Evolutionary conservation across 2,329 filamentous ascomycete genomes (phyloP), one percentile per base, ranked within the genome.

Genomic region (Beauveria caledonica): DNA sequence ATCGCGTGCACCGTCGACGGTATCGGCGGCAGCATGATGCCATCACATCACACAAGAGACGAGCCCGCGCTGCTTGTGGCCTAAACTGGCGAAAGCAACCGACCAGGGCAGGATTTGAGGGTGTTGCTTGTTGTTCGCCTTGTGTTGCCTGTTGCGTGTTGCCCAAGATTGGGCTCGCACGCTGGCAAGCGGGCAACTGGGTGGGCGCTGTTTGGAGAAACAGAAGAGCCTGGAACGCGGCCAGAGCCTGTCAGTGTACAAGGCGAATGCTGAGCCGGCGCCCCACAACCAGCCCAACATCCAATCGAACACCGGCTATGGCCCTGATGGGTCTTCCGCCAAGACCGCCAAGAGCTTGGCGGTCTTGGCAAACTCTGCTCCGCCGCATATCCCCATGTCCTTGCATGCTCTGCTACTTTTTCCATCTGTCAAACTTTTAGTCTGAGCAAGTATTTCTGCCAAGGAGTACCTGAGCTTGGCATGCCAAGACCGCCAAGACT

Each of bases 311-410:
- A 60, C 62, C 49, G 60, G 33, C 6, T 36, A 36, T 15, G 33
- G 33, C 13, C 33, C 45, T 65, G 63, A 70, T 70, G 69, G 68
- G 67, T 68, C 68, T 67, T 66, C 65, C 68, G 72, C 73, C 73
- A 70, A 75, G 72, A 61, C 62, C 66, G 73, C 73, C 73, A 75
- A 74, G 72, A 0, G 6, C 71, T 73, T 74, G 72, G 70, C 71
- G 61, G 61, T 27, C 60, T 74, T 74, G 72, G 72, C 71, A 69
- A 44, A 46, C 60, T 64, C 56, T 64, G 66, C 66, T 70, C 68
- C 67, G 66, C 72, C 65, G 66, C 60, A 58, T 9, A 48, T 49
- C 51, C 52, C n/a, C 27, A 55, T 52, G 56, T 59, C 39, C 45
- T 19, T 8, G 25, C 27, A 59, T 53, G 15, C 10, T 19, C 25